These are phyloP conservation scores for Xanthoparmelia taractica DNA, from an alignment of 495 filamentous ascomycete genomes.

Conservation along the genomic window DNA sequence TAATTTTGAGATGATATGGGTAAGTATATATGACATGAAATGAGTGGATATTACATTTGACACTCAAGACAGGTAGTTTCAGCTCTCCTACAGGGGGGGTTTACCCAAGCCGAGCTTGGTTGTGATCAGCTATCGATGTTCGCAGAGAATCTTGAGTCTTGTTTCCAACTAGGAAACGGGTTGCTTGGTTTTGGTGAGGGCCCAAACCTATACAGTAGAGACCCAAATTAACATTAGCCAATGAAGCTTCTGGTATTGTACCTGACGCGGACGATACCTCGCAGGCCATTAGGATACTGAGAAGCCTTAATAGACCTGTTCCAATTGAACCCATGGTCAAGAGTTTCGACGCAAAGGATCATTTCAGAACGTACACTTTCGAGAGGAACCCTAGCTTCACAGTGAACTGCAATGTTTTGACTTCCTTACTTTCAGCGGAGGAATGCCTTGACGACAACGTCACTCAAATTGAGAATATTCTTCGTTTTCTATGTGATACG, in stretches of 20 bases:
- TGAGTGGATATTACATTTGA: no score
- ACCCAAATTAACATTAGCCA: not conserved
- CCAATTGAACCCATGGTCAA: conserved; percentile 26
- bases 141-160: no score
- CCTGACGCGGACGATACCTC: conserved; percentile 44
- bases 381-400: conserved; percentile 35
- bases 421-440: conserved; percentile 27
- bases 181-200: conserved; percentile 8
- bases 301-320: conserved; percentile 24
- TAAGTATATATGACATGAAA: not conserved
- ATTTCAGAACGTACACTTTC: conserved; percentile 34
- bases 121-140: no score
- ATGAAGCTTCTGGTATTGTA: conserved; percentile 23
- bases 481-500: conserved; percentile 26
- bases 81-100: not conserved
- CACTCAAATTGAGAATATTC: conserved; percentile 23
- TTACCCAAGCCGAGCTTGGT: not conserved
- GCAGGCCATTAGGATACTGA: conserved; percentile 31
- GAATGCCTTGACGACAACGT: conserved; percentile 16
- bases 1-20: conserved; percentile 32
- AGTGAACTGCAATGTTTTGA: conserved; percentile 39
- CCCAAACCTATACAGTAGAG: not conserved
- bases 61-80: not conserved
- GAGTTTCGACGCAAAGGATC: conserved; percentile 29
- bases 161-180: not conserved